Percentiles rank a stretch among this genome's conserved stretches.
Conservation (phyloP, 2,329 filamentous ascomycete species). For the Ophiostoma perfectum region DNA sequence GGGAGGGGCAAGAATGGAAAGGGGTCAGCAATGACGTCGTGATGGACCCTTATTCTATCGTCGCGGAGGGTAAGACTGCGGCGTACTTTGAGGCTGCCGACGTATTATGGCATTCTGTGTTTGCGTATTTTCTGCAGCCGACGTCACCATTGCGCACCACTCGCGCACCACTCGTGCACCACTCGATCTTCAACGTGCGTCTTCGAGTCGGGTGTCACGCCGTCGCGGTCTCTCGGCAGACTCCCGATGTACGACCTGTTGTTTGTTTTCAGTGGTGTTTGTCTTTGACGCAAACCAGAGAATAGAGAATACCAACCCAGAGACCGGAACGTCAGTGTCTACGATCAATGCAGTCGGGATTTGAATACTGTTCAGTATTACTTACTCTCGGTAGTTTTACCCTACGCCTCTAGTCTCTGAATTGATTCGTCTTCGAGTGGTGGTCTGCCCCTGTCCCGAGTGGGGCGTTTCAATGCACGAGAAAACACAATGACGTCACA, state of each 20-base stretch:
- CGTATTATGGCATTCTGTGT: too few relatives aligned
- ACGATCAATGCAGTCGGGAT: too few relatives aligned
- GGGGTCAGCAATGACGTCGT: constrained; percentile 11
- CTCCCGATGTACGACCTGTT: constrained; percentile 2
- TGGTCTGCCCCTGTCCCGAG: neutral
- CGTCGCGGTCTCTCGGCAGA: neutral
- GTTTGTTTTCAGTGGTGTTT: neutral
- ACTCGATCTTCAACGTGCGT: neutral
- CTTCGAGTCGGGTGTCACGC: neutral
- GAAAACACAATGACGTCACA: constrained; percentile 11
- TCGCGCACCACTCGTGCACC: too few relatives aligned
- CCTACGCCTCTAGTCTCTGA: neutral
- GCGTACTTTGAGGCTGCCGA: neutral
- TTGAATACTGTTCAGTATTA: neutral
- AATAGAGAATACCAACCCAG: neutral
- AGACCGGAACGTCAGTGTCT: too few relatives aligned
- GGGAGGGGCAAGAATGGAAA: neutral
- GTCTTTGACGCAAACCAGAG: neutral
- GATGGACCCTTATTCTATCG: constrained; percentile 10
- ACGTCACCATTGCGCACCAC: too few relatives aligned
- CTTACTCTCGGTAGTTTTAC: neutral
- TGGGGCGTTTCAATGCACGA: constrained; percentile 1
- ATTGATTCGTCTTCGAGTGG: neutral
- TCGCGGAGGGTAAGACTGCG: neutral
- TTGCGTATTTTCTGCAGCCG: too few relatives aligned